Evolutionary conservation across 257 asterid species (phyloP), one percentile per base, ranked within the genome.

Genomic region (Solanum clarkiae): DNA sequence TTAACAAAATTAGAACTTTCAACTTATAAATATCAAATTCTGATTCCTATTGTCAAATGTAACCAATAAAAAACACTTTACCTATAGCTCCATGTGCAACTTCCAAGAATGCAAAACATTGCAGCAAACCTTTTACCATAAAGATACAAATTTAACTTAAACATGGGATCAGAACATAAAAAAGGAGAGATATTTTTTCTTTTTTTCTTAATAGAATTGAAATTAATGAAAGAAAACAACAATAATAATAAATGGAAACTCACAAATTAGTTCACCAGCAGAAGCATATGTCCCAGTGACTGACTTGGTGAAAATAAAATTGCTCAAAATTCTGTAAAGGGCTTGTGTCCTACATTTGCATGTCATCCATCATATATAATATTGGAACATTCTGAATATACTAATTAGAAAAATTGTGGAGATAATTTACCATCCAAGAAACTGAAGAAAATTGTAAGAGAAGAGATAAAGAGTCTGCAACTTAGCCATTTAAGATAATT

Each of bases 51-150:
- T 40, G 3, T 77, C 47, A 83, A 51, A 40, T 57, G 56, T 84
- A 66, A 86, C 55, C 57, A 55, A 62, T 85, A 6, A 20, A 70
- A 53, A 10, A 24, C 47, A 85, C 65, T 79, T 90, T 86, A 96
- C 99, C 98, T 84, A 92, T 40, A 82, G 94, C 97, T 84, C 99
- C 99, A 90, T 95, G 98, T 84, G 95, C 85, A 79, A 96, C 99
- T 90, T 96, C 99, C 95, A 96, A 88, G 92, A 95, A 95, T 54
- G 99, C 98, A 87, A 91, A 68, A 87, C 86, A 45, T 85, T 96
- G 99, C 95, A 96, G 72, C 75, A 95, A 84, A 89, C 97, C 99
- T 95, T 32, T 62, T 4, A 86, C 32, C 49, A 79, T 14, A 87
- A 63, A 59, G 44, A 60, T 82, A 83, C 88, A 87, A n/a, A 7